Percentiles rank a stretch among this genome's conserved stretches.
phyloP scores from a whole-genome alignment of 225 moss, liverwort and hornwort genomes.

The Lunularia cruciata region DNA sequence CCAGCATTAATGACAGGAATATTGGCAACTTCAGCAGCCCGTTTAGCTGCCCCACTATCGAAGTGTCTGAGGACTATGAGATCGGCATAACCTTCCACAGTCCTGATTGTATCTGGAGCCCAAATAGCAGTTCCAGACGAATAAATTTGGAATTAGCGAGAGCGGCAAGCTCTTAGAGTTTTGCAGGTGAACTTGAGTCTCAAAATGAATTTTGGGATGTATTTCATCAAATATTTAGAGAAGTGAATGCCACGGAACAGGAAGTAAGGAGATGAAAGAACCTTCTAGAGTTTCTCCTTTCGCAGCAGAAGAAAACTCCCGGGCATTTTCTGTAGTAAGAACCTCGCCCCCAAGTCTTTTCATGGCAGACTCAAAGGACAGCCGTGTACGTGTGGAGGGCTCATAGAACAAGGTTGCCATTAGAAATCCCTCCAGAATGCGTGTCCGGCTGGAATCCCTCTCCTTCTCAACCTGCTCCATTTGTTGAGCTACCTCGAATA shows the following conservation, averaged over 20 bases:
- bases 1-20: conserved; percentile 97
- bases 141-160: too few relatives aligned
- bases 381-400: conserved; percentile 87
- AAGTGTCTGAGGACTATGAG: conserved; percentile 94
- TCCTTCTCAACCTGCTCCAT: conserved; percentile 87
- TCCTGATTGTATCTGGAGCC: conserved; percentile 96
- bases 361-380: conserved; percentile 99
- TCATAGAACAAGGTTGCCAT: conserved; percentile 99
- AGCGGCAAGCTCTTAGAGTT: too few relatives aligned
- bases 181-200: too few relatives aligned
- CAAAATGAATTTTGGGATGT: too few relatives aligned
- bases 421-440: conserved; percentile 68
- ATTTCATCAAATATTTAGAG: too few relatives aligned
- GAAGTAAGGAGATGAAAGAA: conserved; percentile 14
- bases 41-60: conserved; percentile 88
- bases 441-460: conserved; percentile 55
- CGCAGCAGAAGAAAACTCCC: conserved; percentile 92
- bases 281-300: conserved; percentile 99
- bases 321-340: conserved; percentile 94
- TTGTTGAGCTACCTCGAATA: conserved; percentile 79
- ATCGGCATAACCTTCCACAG: conserved; percentile 91
- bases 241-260: too few relatives aligned
- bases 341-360: conserved; percentile 94
- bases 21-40: conserved; percentile 72
- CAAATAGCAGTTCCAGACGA: too few relatives aligned